These are phyloP conservation scores for Paracamarosporium sp. DNA, from an alignment of 2,329 filamentous ascomycete genomes.

Conservation along the genomic window DNA sequence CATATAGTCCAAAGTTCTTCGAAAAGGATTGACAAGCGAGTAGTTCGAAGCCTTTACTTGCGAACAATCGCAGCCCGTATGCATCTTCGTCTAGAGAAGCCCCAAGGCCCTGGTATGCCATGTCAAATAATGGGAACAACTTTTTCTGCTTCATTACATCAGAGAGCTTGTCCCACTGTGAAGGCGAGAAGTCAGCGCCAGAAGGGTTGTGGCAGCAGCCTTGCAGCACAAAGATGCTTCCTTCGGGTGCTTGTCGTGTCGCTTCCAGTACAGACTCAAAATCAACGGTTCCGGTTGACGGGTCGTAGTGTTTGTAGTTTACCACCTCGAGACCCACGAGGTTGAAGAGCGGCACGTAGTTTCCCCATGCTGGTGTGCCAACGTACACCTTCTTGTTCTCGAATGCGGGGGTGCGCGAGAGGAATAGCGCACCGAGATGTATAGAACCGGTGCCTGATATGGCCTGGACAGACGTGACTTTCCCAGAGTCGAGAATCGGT, in stretches of 20 bases:
- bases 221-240: conserved; percentile 47
- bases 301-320: conserved; percentile 42
- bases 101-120: conserved; percentile 49
- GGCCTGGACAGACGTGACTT: conserved; percentile 45
- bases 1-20: conserved; percentile 51
- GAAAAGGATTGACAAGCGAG: conserved; percentile 48
- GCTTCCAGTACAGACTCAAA: conserved; percentile 32
- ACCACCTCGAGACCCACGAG: conserved; percentile 35
- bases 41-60: conserved; percentile 34
- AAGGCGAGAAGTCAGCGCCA: conserved; percentile 37
- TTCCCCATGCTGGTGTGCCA: conserved; percentile 43
- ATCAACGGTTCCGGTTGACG: conserved; percentile 28
- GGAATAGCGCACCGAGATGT: conserved; percentile 44
- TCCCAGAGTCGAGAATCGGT: neutral
- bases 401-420: conserved; percentile 28
- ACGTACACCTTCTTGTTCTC: conserved; percentile 36
- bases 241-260: conserved; percentile 26
- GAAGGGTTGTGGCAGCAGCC: conserved; percentile 50
- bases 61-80: conserved; percentile 34
- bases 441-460: conserved; percentile 49
- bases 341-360: conserved; percentile 41
- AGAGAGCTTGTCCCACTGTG: conserved; percentile 41
- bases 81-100: conserved; percentile 43
- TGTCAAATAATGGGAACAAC: conserved; percentile 45
- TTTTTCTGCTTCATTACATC: conserved; percentile 21